phyloP scores from a whole-genome alignment of 2,329 filamentous ascomycete genomes.

The Sporothrix mexicana region DNA sequence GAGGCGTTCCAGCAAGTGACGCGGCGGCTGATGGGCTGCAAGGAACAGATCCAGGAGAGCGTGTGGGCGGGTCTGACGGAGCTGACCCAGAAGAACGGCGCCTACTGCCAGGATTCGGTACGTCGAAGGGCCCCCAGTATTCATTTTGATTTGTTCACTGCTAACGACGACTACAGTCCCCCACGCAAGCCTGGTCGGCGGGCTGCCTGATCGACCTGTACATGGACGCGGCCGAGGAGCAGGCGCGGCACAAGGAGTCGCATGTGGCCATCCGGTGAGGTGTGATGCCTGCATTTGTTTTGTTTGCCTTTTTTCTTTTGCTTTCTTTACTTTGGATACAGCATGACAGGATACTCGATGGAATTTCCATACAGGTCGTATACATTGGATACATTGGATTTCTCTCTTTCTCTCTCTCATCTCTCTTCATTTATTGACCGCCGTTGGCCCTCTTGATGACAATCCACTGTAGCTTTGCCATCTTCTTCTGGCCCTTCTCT shows the following conservation, averaged over 20 bases:
- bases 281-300: too few species aligned
- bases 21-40: conserved; percentile 78
- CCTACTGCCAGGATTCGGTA: conserved; percentile 85
- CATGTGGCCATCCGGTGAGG: conserved; percentile 18
- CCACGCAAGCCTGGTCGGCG: conserved; percentile 96
- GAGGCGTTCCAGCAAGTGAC: conserved; percentile 97
- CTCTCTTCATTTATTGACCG: background rate
- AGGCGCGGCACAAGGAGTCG: conserved; percentile 42
- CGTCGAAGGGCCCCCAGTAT: too few species aligned
- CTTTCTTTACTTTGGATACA: too few species aligned
- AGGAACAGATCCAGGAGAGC: conserved; percentile 78
- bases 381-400: too few species aligned
- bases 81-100: conserved; percentile 88
- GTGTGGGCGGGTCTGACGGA: conserved; percentile 92
- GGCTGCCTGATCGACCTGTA: conserved; percentile 94
- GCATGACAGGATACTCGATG: background rate
- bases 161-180: too few species aligned
- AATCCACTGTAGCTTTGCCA: conserved; percentile 7
- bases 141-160: too few species aligned
- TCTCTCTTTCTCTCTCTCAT: too few species aligned
- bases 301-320: too few species aligned
- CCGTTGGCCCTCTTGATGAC: background rate
- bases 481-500: background rate
- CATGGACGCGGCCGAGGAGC: conserved; percentile 77
- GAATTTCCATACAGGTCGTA: too few species aligned